phyloP scores from a whole-genome alignment of 257 asterid genomes.

The Craterostigma plantagineum region DNA sequence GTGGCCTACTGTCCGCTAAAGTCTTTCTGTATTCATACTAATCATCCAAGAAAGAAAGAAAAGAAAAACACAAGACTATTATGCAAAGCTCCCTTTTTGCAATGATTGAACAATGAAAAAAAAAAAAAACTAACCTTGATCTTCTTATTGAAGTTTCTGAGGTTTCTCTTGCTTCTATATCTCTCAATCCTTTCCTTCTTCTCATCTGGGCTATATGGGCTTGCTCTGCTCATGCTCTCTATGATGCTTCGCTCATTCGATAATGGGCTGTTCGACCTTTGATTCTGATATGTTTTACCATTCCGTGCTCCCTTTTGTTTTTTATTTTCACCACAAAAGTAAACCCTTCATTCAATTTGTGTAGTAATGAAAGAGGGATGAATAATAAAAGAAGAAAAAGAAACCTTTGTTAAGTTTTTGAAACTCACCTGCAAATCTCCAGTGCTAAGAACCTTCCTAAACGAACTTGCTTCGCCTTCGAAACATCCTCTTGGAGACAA shows the following conservation, averaged over 20 bases:
- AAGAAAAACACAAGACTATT: not conserved
- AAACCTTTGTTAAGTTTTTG: too few species aligned
- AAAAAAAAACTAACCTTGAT: conserved; percentile 57
- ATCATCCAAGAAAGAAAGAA: not conserved
- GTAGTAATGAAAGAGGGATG: too few species aligned
- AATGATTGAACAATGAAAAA: not conserved
- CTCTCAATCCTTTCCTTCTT: conserved; percentile 74
- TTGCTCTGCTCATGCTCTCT: conserved; percentile 78
- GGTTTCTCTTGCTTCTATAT: conserved; percentile 69
- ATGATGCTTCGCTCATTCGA: conserved; percentile 43
- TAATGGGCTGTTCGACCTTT: conserved; percentile 23
- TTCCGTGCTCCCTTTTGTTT: not conserved
- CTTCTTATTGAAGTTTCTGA: conserved; percentile 80
- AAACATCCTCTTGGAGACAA: too few species aligned
- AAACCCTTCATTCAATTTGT: too few species aligned
- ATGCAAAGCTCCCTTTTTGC: not conserved
- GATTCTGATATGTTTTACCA: not conserved
- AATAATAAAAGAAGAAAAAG: too few species aligned
- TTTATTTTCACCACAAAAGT: not conserved
- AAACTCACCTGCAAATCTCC: too few species aligned
- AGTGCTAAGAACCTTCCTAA: too few species aligned
- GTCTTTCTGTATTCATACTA: conserved; percentile 91
- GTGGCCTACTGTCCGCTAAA: conserved; percentile 76
- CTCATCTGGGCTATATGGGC: conserved; percentile 68
- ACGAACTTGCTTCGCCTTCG: too few species aligned